A percentile compares a stretch with the other conserved stretches of the same genome.
Evolutionary conservation across 768 basidiomycete species (phyloP).

Genomic region (Suillus bovinus): DNA sequence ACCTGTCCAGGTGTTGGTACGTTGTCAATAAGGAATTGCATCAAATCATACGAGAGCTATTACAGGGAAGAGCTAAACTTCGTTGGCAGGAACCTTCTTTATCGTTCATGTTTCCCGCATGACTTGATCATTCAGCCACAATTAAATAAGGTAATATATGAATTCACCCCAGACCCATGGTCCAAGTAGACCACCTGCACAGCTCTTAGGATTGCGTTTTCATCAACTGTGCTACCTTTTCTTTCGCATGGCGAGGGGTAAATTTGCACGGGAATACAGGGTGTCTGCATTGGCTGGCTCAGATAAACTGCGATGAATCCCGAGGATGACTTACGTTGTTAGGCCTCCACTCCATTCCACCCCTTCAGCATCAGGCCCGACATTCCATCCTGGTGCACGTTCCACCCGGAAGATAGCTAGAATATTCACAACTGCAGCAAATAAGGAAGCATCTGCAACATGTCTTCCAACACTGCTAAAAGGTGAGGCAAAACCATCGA

Average conservation of each 20-base stretch:
- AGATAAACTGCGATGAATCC: not conserved
- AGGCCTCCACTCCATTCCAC: conserved; percentile 23
- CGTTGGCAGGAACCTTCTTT: too few relatives aligned
- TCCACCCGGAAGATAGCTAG: conserved; percentile 21
- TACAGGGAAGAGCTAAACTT: too few relatives aligned
- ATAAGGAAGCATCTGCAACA: conserved; percentile 41
- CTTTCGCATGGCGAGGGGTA: conserved; percentile 3
- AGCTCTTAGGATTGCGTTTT: not conserved
- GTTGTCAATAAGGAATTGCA: not conserved
- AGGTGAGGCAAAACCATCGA: not conserved
- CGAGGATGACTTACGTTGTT: conserved; percentile 20
- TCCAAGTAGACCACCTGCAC: not conserved
- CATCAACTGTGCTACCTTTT: not conserved
- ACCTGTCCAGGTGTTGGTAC: not conserved
- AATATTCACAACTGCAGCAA: conserved; percentile 26
- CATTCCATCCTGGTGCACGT: conserved; percentile 16
- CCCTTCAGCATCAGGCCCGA: conserved; percentile 21
- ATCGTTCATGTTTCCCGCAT: too few relatives aligned
- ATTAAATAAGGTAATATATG: too few relatives aligned
- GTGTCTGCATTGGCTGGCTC: conserved; percentile 2
- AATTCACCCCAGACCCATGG: not conserved
- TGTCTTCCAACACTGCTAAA: conserved; percentile 40
- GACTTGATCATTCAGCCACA: too few relatives aligned
- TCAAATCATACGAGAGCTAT: not conserved
- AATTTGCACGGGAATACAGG: conserved; percentile 10